phyloP scores from a whole-genome alignment of 2,329 filamentous ascomycete genomes.

The Aspergillus pseudoterreus region DNA sequence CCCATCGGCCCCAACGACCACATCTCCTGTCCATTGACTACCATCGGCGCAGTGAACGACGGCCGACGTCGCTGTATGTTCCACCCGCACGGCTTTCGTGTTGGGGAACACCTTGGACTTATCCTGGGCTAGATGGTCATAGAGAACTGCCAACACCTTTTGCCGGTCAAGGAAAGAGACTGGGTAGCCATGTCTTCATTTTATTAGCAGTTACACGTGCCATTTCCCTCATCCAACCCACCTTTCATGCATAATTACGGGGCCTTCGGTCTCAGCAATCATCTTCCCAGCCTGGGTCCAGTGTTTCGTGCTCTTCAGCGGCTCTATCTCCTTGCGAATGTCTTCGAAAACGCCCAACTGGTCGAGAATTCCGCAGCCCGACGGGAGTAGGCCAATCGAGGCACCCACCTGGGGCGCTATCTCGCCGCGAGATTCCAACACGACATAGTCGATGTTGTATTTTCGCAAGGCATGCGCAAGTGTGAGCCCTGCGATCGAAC shows the following conservation, averaged over 20 bases:
- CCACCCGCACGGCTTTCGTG: not conserved
- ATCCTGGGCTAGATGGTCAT: not conserved
- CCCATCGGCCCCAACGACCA: slow-evolving; percentile 44
- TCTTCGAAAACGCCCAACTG: slow-evolving; percentile 9
- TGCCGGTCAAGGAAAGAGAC: not conserved
- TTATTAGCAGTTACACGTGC: not conserved
- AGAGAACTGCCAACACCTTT: not conserved
- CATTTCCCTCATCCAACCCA: not conserved
- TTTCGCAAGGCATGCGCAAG: slow-evolving; percentile 35
- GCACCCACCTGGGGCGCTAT: slow-evolving; percentile 8
- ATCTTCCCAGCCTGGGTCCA: not conserved
- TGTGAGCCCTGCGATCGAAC: slow-evolving; percentile 46
- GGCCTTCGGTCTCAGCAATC: not conserved
- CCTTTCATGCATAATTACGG: not conserved
- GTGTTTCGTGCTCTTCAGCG: not conserved
- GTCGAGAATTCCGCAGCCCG: slow-evolving; percentile 11
- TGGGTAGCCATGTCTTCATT: not conserved
- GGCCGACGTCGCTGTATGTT: not conserved
- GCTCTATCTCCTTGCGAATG: slow-evolving; percentile 10
- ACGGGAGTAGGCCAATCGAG: slow-evolving; percentile 7
- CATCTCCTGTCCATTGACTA: slow-evolving; percentile 27
- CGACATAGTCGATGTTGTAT: slow-evolving; percentile 33
- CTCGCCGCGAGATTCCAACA: slow-evolving; percentile 29
- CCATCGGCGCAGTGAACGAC: slow-evolving; percentile 32
- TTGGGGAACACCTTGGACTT: not conserved